Base-by-base conservation (phyloP, 768 basidiomycete species). In the Lactifluus volemus region DNA sequence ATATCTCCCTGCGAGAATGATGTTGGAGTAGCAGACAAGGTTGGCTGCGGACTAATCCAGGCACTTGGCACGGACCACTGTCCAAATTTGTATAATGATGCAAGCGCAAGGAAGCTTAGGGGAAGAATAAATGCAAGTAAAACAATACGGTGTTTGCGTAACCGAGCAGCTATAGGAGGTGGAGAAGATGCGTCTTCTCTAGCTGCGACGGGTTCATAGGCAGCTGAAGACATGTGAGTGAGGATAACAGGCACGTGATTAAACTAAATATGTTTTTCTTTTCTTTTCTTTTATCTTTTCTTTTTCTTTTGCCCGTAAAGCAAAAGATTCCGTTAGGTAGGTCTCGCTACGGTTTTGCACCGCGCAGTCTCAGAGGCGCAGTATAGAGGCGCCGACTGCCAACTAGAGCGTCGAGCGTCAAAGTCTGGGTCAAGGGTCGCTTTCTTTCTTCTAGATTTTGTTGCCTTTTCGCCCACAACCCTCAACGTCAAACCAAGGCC, bases 21-120 rank as follows among this genome's bases (percentile, higher is more conserved):
- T 11, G n/a, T 48, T 45, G 32, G 36, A 34, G 53, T 34, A 15
- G 36, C 41, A 29, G 64, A 45, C 12, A 38, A 48, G n/a, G 30
- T 39, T 51, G 44, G 36, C 47, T 39, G 29, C 48, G 53, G 49
- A 34, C 25, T 29, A 29, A 60, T 21, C 25, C 36, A 25, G 49
- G 30, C 25, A 45, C 42, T 49, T 55, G 58, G 61, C 44, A 61
- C 49, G 29, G 21, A n/a, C 65, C 63, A 66, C 30, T 52, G 58
- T 29, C 65, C 60, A 9, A 55, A 57, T 36, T 65, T 53, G 65
- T 60, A 61, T 4, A 50, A 17, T 45, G 59, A 59, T 42, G 38
- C 63, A 50, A 66, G 44, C 9, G 50, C 53, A 5, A 65, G 44
- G 34, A 64, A 12, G 48, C 60, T 30, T 10, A 61, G 36, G 19